Base-by-base conservation (phyloP, 2,329 filamentous ascomycete species). In the Daldinia sp. region DNA sequence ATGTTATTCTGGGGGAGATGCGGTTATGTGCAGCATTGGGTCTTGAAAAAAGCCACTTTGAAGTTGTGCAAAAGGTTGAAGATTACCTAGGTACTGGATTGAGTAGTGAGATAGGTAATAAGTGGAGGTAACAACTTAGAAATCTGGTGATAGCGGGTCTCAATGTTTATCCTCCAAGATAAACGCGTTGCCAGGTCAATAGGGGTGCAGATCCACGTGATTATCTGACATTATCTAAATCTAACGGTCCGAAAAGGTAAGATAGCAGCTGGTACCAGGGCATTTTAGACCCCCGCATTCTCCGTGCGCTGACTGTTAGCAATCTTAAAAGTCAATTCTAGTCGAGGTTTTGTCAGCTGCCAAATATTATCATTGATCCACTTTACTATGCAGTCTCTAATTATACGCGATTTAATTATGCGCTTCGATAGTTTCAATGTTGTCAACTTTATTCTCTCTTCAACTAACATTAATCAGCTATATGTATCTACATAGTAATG, bases 161-260 rank as follows among this genome's bases (percentile, higher is more conserved):
- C 28, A 33, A 58, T 71, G 68, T 71, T 71, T 71, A 71, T 68
- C 55, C 9, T 62, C 57, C 7, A 35, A 64, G 26, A 63, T 50
- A 33, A 61, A 26, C 23, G 9, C 61, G 69, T 71, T 71, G 69
- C 63, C 67, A 65, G 67, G 67, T 41, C 69, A 71, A 71, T 66
- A 23, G 33, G 12, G 28, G 18, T 63, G 12, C 41, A n/a, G 18
- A 39, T 33, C n/a, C 69, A 71, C 66, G 69, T 69, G 62, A 37
- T 44, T 28, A 3, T 15, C 23, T 26, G 20, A 15, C 20, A 33
- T 15, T 18, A 10, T 10, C 30, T 10, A 7, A n/a, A 30, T 30
- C 46, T 5, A 30, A 50, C 46, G 26, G 46, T 30, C 46, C 10
- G 23, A 30, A 50, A 50, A 50, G 2, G 44, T 48, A 2, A 15